Evolutionary conservation across 805 yeast species (phyloP).

Genomic region (Jamesozyma spencerorum): DNA sequence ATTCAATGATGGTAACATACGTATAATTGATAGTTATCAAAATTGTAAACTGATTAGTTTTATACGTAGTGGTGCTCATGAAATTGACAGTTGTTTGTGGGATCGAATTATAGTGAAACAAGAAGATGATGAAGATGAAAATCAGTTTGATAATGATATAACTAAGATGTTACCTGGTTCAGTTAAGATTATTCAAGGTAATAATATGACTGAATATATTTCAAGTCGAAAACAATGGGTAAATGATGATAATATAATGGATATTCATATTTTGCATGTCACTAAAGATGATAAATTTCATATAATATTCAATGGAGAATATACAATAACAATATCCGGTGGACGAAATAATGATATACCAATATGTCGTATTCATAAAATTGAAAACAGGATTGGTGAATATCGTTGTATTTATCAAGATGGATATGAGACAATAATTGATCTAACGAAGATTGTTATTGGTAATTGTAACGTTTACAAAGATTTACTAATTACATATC

Average conservation of each 20-base stretch:
- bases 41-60: conserved; percentile 21
- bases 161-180: not conserved
- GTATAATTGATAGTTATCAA: conserved; percentile 38
- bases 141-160: too few relatives aligned
- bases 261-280: conserved; percentile 16
- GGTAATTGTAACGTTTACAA: not conserved
- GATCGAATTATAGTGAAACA: conserved; percentile 5
- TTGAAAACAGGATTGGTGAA: too few relatives aligned
- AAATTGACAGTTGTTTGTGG: conserved; percentile 14
- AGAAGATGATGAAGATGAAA: not conserved
- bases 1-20: conserved; percentile 36
- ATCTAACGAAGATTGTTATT: not conserved
- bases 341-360: too few relatives aligned
- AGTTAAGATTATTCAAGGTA: not conserved
- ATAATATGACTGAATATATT: not conserved
- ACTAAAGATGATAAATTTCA: conserved; percentile 6
- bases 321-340: conserved; percentile 3
- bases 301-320: conserved; percentile 18
- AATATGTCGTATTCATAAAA: not conserved
- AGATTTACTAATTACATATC: conserved; percentile 10
- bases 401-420: conserved; percentile 9
- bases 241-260: conserved; percentile 6
- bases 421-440: conserved; percentile 2
- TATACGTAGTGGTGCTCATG: conserved; percentile 8
- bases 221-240: conserved; percentile 5